Base-by-base conservation (phyloP, 441 rosid species). In the Eruca vesicaria region DNA sequence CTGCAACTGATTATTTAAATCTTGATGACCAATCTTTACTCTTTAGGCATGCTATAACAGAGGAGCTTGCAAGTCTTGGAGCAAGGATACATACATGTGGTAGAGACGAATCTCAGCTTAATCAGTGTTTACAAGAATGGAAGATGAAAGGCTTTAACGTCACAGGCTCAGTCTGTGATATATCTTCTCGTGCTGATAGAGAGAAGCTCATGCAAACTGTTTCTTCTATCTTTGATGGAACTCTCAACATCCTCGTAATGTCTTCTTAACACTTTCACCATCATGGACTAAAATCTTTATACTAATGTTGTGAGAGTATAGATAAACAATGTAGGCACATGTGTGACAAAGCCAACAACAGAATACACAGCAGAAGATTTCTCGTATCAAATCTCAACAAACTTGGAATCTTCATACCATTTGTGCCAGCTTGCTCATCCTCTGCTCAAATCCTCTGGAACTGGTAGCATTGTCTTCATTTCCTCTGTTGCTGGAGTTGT, bases 351-450 rank as follows among this genome's bases (percentile, higher is more conserved):
- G 21, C 77, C 59, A n/a, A 68, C 71, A 0, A 21, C 21, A n/a
- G 78, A 70, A 28, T 74, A 45, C 59, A 81, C 82, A 41, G 9
- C 12, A 2, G 80, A 76, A 50, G 85, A 79, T 59, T 77, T 71
- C 62, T 65, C 80, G 1, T 9, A 19, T 7, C 28, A 73, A 4
- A 56, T 76, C 62, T 26, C 78, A 7, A 75, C 80, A 18, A 84
- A 84, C 68, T 72, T 79, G 14, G 84, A 84, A 63, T 77, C 87
- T 11, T 63, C 83, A 9, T 82, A 63, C 62, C 76, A 79, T 58
- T 15, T 81, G 38, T 77, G 73, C 15, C 83, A 81, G 79, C 80
- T 53, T 53, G 63, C 56, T 16, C 63, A 52, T 52, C 57, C 57
- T 20, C n/a, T 20, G 58, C n/a, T 20, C n/a, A 20, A 20, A 72